These are phyloP conservation scores for Kwoniella mangroviensis DNA, from an alignment of 768 basidiomycete genomes.

Conservation along the genomic window DNA sequence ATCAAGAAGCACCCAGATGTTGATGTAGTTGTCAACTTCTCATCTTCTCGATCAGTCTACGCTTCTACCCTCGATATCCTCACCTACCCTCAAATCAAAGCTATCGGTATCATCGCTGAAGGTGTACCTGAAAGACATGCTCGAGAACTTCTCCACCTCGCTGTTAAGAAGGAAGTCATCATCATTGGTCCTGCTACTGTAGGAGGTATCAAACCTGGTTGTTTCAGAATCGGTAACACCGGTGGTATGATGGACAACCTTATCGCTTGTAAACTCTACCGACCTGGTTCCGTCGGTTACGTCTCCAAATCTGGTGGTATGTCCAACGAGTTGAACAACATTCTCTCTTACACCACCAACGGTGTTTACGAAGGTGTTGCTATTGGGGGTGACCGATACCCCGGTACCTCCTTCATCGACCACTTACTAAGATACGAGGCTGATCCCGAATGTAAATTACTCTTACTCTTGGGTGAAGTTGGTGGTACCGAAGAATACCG, in stretches of 20 bases:
- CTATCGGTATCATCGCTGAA: slow-evolving; percentile 93
- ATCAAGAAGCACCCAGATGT: slow-evolving; percentile 93
- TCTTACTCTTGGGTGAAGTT: slow-evolving; percentile 96
- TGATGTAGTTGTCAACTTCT: slow-evolving; percentile 98
- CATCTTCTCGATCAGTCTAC: slow-evolving; percentile 90
- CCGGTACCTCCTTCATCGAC: slow-evolving; percentile 98
- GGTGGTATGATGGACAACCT: slow-evolving; percentile 99
- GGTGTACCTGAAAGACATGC: slow-evolving; percentile 99
- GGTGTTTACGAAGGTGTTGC: slow-evolving; percentile 99
- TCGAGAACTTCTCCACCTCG: slow-evolving; percentile 89
- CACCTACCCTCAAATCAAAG: slow-evolving; percentile 69
- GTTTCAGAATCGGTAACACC: slow-evolving; percentile 99
- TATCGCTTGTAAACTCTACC: slow-evolving; percentile 97
- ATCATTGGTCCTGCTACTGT: slow-evolving; percentile 98
- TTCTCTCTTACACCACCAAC: slow-evolving; percentile 91
- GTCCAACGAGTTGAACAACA: slow-evolving; percentile 99
- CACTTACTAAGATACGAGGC: slow-evolving; percentile 96
- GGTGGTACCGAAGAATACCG: slow-evolving; percentile 99
- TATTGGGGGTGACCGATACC: slow-evolving; percentile 99
- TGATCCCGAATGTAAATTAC: slow-evolving; percentile 98
- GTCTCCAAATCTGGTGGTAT: slow-evolving; percentile 99
- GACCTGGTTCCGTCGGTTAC: slow-evolving; percentile 94
- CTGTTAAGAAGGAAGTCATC: slow-evolving; percentile 80
- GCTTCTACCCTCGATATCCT: slow-evolving; percentile 91
- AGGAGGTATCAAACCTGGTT: slow-evolving; percentile 99